Evolutionary conservation across 768 basidiomycete genomes (phyloP).

Genomic region (Boletus vermiculosoides): DNA sequence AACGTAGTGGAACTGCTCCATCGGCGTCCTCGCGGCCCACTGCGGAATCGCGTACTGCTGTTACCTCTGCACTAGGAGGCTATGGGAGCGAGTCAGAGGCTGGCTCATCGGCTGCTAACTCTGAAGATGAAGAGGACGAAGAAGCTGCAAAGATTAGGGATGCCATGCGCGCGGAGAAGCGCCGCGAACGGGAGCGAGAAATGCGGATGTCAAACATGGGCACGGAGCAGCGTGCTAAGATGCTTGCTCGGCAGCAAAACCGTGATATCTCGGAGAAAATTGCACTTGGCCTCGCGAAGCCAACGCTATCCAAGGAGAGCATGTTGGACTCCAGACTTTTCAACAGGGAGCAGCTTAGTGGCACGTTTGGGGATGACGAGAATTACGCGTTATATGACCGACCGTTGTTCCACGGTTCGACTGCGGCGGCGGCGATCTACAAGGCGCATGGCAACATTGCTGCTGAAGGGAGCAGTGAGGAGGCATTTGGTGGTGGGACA

Average conservation of each 20-base stretch:
- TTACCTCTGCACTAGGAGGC: conserved; percentile 75
- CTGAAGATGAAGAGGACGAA: conserved; percentile 66
- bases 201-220: conserved; percentile 99
- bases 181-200: conserved; percentile 92
- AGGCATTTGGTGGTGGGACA: conserved; percentile 91
- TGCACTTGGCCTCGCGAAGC: conserved; percentile 95
- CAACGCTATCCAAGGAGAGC: conserved; percentile 91
- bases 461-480: conserved; percentile 72
- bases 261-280: conserved; percentile 99
- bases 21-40: conserved; percentile 60
- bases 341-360: conserved; percentile 88
- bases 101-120: conserved; percentile 48
- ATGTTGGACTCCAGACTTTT: conserved; percentile 97
- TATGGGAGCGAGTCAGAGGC: conserved; percentile 80
- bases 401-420: conserved; percentile 93
- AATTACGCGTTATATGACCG: conserved; percentile 93
- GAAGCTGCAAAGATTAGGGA: conserved; percentile 86
- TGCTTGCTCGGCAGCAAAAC: conserved; percentile 93
- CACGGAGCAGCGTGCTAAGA: conserved; percentile 91
- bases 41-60: conserved; percentile 63
- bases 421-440: conserved; percentile 99
- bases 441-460: conserved; percentile 86
- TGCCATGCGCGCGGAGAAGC: conserved; percentile 87
- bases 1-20: conserved; percentile 74
- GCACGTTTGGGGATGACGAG: conserved; percentile 87